Conservation (phyloP, 495 filamentous ascomycete genomes). For the Diplogelasinospora grovesii region DNA sequence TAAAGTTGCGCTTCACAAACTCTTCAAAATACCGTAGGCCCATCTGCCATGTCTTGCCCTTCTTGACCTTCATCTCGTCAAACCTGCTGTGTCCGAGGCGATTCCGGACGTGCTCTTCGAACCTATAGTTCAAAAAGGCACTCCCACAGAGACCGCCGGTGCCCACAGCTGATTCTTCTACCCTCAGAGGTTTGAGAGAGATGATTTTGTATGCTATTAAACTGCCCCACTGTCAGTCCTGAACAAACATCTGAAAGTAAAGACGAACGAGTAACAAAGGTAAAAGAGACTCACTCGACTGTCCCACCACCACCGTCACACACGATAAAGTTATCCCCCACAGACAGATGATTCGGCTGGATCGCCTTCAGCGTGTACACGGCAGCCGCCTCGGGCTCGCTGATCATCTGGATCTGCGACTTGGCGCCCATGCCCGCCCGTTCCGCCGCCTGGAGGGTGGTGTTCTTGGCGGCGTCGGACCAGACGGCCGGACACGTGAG, state of each 20-base stretch:
- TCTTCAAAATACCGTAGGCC: constrained; percentile 59
- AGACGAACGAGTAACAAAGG: constrained; percentile 11
- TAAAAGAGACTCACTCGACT: constrained; percentile 41
- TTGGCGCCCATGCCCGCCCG: constrained; percentile 58
- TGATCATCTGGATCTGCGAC: constrained; percentile 59
- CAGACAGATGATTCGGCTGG: constrained; percentile 54
- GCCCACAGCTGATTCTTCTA: constrained; percentile 61
- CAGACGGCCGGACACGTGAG: constrained; percentile 78
- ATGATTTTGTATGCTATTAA: constrained; percentile 65
- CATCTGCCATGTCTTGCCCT: constrained; percentile 66
- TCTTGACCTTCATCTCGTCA: constrained; percentile 54
- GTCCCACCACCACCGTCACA: constrained; percentile 78
- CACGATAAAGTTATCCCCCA: constrained; percentile 66
- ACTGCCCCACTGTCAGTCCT: constrained; percentile 26
- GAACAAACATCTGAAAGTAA: constrained; percentile 14
- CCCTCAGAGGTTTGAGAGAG: constrained; percentile 48
- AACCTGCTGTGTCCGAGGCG: constrained; percentile 51
- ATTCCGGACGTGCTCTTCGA: constrained; percentile 59
- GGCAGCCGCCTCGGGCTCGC: constrained; percentile 70
- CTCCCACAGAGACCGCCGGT: constrained; percentile 62
- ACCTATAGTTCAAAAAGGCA: constrained; percentile 63
- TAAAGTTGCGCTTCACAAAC: constrained; percentile 68
- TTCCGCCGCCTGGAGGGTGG: constrained; percentile 58
- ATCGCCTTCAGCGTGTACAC: constrained; percentile 64
- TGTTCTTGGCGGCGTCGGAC: constrained; percentile 67